Evolutionary conservation across 1,284 basidiomycete genomes (phyloP).

Genomic region (Tremellales sp.): DNA sequence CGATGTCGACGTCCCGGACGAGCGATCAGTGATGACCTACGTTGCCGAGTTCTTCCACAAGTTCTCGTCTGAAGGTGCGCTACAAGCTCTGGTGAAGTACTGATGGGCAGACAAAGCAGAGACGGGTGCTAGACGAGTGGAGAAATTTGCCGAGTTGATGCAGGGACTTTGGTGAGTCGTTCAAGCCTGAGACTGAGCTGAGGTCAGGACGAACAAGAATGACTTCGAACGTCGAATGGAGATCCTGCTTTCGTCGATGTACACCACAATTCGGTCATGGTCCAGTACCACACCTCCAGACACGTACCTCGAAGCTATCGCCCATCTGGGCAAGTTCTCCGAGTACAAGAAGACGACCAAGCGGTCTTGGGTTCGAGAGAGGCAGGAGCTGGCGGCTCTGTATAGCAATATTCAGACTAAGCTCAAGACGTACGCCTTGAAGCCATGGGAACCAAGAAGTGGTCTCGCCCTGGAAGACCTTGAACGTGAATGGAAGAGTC

Average conservation of each 20-base stretch:
- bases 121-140: constrained; percentile 85
- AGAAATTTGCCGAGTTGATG: constrained; percentile 95
- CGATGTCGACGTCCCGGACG: constrained; percentile 80
- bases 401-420: constrained; percentile 95
- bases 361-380: constrained; percentile 81
- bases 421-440: constrained; percentile 80
- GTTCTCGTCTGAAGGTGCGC: constrained; percentile 88
- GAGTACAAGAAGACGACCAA: constrained; percentile 83
- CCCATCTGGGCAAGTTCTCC: constrained; percentile 68
- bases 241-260: constrained; percentile 59
- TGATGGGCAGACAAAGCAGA: constrained; percentile 75
- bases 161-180: constrained; percentile 53
- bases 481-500: constrained; percentile 69
- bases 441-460: constrained; percentile 72
- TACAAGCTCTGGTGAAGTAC: neutral
- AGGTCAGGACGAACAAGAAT: constrained; percentile 69
- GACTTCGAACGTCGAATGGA: constrained; percentile 87
- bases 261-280: constrained; percentile 64
- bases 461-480: constrained; percentile 71
- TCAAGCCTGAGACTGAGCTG: constrained; percentile 51
- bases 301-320: constrained; percentile 76
- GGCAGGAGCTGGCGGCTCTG: constrained; percentile 80
- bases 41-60: constrained; percentile 94
- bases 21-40: constrained; percentile 68
- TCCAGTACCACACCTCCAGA: constrained; percentile 59